Evolutionary conservation across 306 rosid genomes (phyloP).

Genomic region (Nissolia schottii): DNA sequence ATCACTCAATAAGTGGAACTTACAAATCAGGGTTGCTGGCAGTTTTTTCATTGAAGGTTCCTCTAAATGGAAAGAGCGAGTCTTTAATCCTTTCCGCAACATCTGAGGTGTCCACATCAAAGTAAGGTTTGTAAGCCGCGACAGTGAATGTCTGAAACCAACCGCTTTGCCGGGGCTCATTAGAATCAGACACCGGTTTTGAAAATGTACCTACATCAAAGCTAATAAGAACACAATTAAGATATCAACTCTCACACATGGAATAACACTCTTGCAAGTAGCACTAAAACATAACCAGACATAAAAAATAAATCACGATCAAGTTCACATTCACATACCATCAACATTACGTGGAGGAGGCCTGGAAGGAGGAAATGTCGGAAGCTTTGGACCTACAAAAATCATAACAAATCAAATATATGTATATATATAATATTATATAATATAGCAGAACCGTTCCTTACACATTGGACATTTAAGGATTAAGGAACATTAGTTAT

Average conservation of each 20-base stretch:
- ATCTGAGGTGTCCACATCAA: slow-evolving; percentile 70
- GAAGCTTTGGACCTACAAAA: slow-evolving; percentile 59
- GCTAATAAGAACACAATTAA: slow-evolving; percentile 9
- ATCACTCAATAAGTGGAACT: slow-evolving; percentile 26
- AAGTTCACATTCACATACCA: slow-evolving; percentile 36
- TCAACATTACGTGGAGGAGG: slow-evolving; percentile 72
- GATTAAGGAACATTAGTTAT: too few relatives aligned
- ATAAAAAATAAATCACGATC: not conserved
- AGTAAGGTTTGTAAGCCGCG: slow-evolving; percentile 61
- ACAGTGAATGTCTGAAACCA: slow-evolving; percentile 54
- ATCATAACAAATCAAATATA: not conserved
- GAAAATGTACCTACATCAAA: slow-evolving; percentile 60
- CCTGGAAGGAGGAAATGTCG: slow-evolving; percentile 69
- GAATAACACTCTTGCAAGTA: not conserved
- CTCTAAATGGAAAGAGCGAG: slow-evolving; percentile 70
- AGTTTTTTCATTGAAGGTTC: slow-evolving; percentile 73
- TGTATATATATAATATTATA: too few relatives aligned
- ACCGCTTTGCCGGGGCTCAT: slow-evolving; percentile 62
- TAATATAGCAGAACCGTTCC: too few relatives aligned
- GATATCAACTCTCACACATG: not conserved
- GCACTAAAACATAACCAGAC: not conserved
- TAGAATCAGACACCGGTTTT: slow-evolving; percentile 55
- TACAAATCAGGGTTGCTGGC: slow-evolving; percentile 68
- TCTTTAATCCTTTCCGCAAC: slow-evolving; percentile 67
- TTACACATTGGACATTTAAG: too few relatives aligned